Base-by-base conservation (phyloP, 192 early-diverging fungal genomes). In the Gaertneriomyces sp. region DNA sequence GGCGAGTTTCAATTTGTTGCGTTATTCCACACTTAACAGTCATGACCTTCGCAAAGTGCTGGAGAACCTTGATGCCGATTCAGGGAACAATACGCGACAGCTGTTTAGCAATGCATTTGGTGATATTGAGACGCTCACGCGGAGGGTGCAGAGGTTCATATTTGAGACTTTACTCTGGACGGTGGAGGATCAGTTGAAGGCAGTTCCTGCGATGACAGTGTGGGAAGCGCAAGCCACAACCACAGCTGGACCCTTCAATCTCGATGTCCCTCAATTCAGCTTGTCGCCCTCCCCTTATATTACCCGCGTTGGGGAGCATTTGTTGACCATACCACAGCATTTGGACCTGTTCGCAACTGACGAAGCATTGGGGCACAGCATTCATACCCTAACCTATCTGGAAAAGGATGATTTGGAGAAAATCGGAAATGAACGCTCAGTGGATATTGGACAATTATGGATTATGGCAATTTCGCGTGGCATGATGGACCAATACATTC, bases 251-350 rank as follows among this genome's bases (percentile, higher is more conserved):
- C 66, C 65, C 10, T 54, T 65, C 43, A 61, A 61, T 42, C 62
- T 67, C n/a, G 69, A 81, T 53, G 69, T 79, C 61, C 79, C 85
- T 54, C 79, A 71, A 53, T 90, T 92, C 75, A 81, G 85, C 69
- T 64, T 87, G 7, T 82, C 81, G 19, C 90, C 89, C 12, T 76
- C 62, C 41, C 77, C 81, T 11, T 89, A 89, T 63, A 87, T 91
- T 41, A 88, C 87, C 3, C 75, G 79, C 53, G 61, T 90, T 42
- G 82, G 89, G 10, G 88, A 90, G 56, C 79, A 87, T 57, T 58
- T 92, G 8, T 68, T 89, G 5, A 83, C 78, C 41, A 74, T 90
- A 7, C 85, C 90, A 10, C 84, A 88, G 51, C 81, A 87, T 11
- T 80, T 92, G 62, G 88, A 88, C 11, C 75, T 85, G 9, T 83